Evolutionary conservation across 495 filamentous ascomycete genomes (phyloP), one percentile per base, ranked within the genome.

Genomic region (Trichocladium antarcticum): DNA sequence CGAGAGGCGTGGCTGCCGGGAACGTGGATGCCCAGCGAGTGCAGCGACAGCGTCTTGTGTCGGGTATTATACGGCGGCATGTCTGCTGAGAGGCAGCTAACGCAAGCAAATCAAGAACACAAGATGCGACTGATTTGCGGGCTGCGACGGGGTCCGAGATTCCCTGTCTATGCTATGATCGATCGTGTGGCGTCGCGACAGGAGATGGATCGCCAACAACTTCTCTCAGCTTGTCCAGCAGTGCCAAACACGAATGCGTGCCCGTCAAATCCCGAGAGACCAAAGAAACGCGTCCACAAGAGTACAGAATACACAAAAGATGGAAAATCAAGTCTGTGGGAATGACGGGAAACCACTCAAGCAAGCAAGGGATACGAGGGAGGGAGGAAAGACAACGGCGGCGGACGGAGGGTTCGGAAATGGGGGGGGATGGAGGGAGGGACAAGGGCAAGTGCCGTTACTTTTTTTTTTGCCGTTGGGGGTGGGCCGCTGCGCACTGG

Each of bases 11-110:
- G 82, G 29, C 74, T 67, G 24, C 71, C 68, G 41, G 89, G 92
- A 40, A 98, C 70, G 58, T 90, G 87, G 53, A 97, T 95, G 62
- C 92, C 92, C 55, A 97, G 77, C 50, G 87, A 89, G 17, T 88
- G 85, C 55, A 98, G 74, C 27, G 92, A 98, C 60, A 98, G 69
- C 62, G 89, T 95, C 72, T 97, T 98, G 67, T 92, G 83, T 69
- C 92, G 84, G 53, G 92, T 98, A 68, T 98, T 95, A 77, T 96
- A 96, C 54, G 88, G 87, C 88, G 49, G 44, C 44, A 94, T 95
- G 57, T 52, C 79, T 54, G 57, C 41, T 51, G 7, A 24, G 29
- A 28, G 46, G 6, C 5, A 39, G 22, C 37, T 29, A 22, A n/a
- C 28, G 44, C 4, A 35, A 29, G 47, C 28, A 35, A 45, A 14